These are phyloP conservation scores for Mycena belliarum DNA, from an alignment of 768 basidiomycete species.

Conservation along the genomic window DNA sequence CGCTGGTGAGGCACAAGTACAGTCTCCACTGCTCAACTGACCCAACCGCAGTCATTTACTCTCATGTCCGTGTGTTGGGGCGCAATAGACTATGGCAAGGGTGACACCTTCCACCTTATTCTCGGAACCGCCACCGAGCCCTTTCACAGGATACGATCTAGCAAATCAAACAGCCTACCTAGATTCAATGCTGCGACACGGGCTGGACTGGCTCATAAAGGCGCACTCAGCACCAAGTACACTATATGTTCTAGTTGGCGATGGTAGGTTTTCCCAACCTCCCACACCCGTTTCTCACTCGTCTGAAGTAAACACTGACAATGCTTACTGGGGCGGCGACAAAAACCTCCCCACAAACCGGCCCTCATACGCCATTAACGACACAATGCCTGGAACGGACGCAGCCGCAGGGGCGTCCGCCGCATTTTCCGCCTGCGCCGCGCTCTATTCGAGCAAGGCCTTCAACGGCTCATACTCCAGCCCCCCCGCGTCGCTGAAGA, in stretches of 20 bases:
- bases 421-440: conserved; percentile 85
- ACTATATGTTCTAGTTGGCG: conserved; percentile 77
- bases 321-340: conserved; percentile 91
- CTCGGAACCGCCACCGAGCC: neutral
- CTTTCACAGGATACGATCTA: conserved; percentile 68
- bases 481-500: conserved; percentile 62
- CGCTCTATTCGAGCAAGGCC: conserved; percentile 66
- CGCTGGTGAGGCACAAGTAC: conserved; percentile 55
- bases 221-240: conserved; percentile 76
- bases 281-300: neutral
- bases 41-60: conserved; percentile 62
- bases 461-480: conserved; percentile 56
- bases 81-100: conserved; percentile 80
- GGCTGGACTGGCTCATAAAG: conserved; percentile 90
- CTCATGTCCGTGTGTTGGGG: conserved; percentile 89
- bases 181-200: conserved; percentile 90
- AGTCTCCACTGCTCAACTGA: neutral
- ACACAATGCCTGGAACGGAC: conserved; percentile 84
- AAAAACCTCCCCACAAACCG: conserved; percentile 71
- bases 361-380: conserved; percentile 77
- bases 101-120: conserved; percentile 31
- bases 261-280: conserved; percentile 41
- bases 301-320: conserved; percentile 56
- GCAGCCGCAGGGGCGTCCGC: conserved; percentile 82
- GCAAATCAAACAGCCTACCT: conserved; percentile 89